Base-by-base conservation (phyloP, 345 rosid genomes). In the Lepidium sativum region DNA sequence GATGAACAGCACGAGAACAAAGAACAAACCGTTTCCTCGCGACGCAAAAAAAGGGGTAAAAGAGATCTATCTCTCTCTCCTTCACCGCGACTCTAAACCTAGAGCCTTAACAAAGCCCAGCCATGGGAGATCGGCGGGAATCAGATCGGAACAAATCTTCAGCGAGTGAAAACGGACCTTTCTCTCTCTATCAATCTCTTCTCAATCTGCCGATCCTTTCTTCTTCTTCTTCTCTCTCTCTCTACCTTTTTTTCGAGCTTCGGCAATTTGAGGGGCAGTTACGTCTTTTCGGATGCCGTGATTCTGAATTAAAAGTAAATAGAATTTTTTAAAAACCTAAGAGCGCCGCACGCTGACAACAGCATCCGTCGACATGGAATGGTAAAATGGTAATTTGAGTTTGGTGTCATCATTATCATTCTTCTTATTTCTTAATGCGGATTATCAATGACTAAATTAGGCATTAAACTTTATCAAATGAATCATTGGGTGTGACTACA, bases 311-410 rank as follows among this genome's bases (percentile, higher is more conserved):
- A 45, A 34, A 33, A 45, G 35, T 16, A 53, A 37, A n/a, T 27
- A 27, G 31, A 27, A 6, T 21, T 13, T n/a, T n/a, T n/a, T n/a
- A 32, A 27, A 27, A 45, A 27, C 49, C 16, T 25, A 44, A 37
- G 52, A 20, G 53, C 75, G 69, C 64, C 69, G 75, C 68, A 4
- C 15, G 6, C 7, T 33, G 21, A 32, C 15, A 6, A 14, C 34
- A 63, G 38, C 51, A 43, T 47, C 52, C 65, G 70, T 64, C 75
- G 75, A 71, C 75, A 71, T 71, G 21, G 8, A 16, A 51, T 50
- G 66, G 58, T 31, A 2, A 17, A 37, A 13, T 55, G 3, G 17
- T 29, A 9, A 47, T 37, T 14, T 35, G 5, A 21, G 27, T 16
- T 50, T 63, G 9, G 6, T 48, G 16, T 48, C 33, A 31, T 41